Base-by-base conservation (phyloP, 768 basidiomycete species). In the Aureoboletus auriporus region DNA sequence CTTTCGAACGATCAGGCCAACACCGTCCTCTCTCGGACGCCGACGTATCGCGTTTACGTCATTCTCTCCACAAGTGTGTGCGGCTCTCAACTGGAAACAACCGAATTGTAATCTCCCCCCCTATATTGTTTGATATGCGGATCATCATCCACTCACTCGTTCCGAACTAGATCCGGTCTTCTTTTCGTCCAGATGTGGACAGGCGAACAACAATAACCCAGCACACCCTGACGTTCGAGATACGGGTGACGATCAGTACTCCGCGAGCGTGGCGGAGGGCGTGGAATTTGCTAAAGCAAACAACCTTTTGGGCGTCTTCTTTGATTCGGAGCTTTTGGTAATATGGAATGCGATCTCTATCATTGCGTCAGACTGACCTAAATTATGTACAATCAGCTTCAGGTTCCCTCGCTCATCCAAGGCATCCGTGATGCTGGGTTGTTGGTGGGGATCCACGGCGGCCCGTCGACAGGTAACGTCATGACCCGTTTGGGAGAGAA, bases 41-140 rank as follows among this genome's bases (percentile, higher is more conserved):
- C 76, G 93, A 42, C 86, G 86, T 56, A 82, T 97, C 51, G 81
- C 92, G n/a, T 93, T 99, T 63, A 85, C 86, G 34, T 95, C 93
- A 6, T 98, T 89, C 66, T 86, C 87, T 41, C 90, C 94, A 8
- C 84, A 89, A 62, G 80, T 93, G 0, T 95, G 93, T 67, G 82
- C 89, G 8, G 85, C 89, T 13, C 68, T 97, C 47, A 98, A 99
- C 61, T 98, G 95, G 96, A 99, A 99, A 69, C 95, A 99, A 68
- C 95, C 95, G 11, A 98, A 98, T 67, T 98, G 95, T 92, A 70
- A 83, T 69, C 26, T 33, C 23, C 36, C 42, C 33, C 50, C 46
- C 55, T 36, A 50, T 23, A 4, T 23, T 23, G 20, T 54, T 39
- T 35, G 55, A 49, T 54, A 4, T 61, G 52, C 59, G 57, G 55